Base-by-base conservation (phyloP, 768 basidiomycete species). In the Mycena crocata region DNA sequence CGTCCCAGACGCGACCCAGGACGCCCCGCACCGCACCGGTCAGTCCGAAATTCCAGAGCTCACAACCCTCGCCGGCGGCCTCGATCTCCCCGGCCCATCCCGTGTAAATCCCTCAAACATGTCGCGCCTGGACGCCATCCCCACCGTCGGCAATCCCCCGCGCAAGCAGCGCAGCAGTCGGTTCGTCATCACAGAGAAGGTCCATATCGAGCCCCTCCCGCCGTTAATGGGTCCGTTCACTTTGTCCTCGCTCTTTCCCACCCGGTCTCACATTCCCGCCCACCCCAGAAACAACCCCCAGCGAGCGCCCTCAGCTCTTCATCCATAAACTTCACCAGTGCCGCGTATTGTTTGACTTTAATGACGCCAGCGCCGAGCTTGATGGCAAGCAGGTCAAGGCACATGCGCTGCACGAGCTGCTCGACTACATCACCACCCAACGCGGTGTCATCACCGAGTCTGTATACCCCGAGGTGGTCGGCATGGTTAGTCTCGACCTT, bases 351-450 rank as follows among this genome's bases (percentile, higher is more conserved):
- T 99, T 99, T 79, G 98, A 99, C 81, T 99, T 99, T 80, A 99
- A 98, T 76, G 98, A 99, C 77, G 93, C 96, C 49, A 96, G 93
- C 73, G 86, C 93, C 31, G 98, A 99, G 74, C 87, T 99, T 75
- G 93, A 92, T 78, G 96, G 96, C 71, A 99, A 99, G 82, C 97
- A 98, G 79, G 93, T 99, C 82, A 99, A 99, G 84, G 94, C 96
- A 2, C 95, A 98, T 78, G 95, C 98, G 17, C 82, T 99, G 67
- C 94, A 98, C 71, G 98, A 99, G 82, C 94, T 99, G 94, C 86
- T 99, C 76, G 98, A 99, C 76, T 99, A 98, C 77, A 98, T 99
- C 80, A 98, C 96, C 64, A 95, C 94, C 31, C 95, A 97, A 78
- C 89, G 95, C 64, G 93, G 93, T 67, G 95, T 98, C 73, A 96